Conservation (phyloP, 2,329 filamentous ascomycete genomes). For the Metarhizium sp. region DNA sequence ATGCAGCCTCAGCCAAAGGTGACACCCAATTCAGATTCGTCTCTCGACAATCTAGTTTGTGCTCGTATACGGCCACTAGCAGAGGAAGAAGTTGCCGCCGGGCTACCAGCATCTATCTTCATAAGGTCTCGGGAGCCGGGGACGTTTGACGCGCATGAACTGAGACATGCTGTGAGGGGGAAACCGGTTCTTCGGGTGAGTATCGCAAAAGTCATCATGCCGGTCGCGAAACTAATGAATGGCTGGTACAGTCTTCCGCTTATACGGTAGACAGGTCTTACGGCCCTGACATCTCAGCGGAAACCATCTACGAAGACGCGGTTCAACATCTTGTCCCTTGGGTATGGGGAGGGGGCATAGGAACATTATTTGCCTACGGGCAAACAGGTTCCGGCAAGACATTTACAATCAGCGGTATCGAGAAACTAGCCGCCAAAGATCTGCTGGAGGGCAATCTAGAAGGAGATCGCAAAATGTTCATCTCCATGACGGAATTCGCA, state of each 20-base stretch:
- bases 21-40: conserved; percentile 4
- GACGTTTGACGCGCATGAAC: conserved; percentile 18
- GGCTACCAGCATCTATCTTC: conserved; percentile 13
- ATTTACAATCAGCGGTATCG: conserved; percentile 31
- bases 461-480: conserved; percentile 20
- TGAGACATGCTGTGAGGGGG: too few relatives aligned
- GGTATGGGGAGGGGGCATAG: conserved; percentile 36
- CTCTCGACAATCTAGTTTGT: conserved; percentile 24
- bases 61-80: conserved; percentile 27
- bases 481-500: conserved; percentile 30
- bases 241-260: too few relatives aligned
- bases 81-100: conserved; percentile 23
- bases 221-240: too few relatives aligned
- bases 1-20: conserved; percentile 8
- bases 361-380: conserved; percentile 39
- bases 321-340: conserved; percentile 26
- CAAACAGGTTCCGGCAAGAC: conserved; percentile 42
- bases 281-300: too few relatives aligned
- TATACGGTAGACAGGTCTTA: too few relatives aligned
- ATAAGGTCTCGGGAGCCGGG: too few relatives aligned
- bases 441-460: conserved; percentile 16
- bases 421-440: conserved; percentile 19
- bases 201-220: too few relatives aligned
- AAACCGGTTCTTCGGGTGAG: too few relatives aligned
- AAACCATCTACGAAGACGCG: too few relatives aligned